Base-by-base conservation (phyloP, 2,329 filamentous ascomycete species). In the Trichoderma sp. region DNA sequence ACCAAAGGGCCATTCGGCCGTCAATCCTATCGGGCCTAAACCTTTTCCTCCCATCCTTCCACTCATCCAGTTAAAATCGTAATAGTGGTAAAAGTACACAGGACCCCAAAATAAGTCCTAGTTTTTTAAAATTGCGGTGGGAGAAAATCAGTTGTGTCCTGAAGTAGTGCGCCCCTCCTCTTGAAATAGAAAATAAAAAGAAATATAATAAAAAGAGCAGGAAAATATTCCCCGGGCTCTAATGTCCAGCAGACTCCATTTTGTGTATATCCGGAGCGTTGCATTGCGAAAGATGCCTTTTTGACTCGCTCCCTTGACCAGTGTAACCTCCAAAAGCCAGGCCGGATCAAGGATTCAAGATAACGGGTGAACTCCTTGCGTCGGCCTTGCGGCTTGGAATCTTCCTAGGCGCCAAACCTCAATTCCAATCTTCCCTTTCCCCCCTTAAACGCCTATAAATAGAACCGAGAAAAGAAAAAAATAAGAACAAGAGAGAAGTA, bases 21-120 rank as follows among this genome's bases (percentile, higher is more conserved):
- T 37, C 40, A n/a, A 37, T 67, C n/a, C 60, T 33, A 58, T 52
- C 49, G 35, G 21, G 21, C 68, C 63, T 21, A 29, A 58, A 37
- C 60, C 10, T 40, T 37, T 40, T 53, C 37, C 11, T 19, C 7
- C 63, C 55, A 27, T 43, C 62, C 27, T 29, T 27, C 35, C 47
- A 24, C 56, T 21, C 33, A 67, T 64, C 65, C 69, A 70, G 59
- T 68, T 68, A 68, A 68, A 53, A 35, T 64, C 69, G 57, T 70
- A 70, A 58, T 35, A 52, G 16, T 40, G 16, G n/a, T 70, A 70
- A 68, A 64, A 70, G 60, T 70, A 70, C 69, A 70, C 55, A 56
- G 52, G 49, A 70, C 40, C 65, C 58, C 49, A 60, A 43, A 62
- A 24, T 27, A 61, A 58, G 33, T 21, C 63, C 63, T 59, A 14